These are phyloP conservation scores for Aspergillus ochraceoroseus DNA, from an alignment of 2,329 filamentous ascomycete genomes.

Conservation along the genomic window DNA sequence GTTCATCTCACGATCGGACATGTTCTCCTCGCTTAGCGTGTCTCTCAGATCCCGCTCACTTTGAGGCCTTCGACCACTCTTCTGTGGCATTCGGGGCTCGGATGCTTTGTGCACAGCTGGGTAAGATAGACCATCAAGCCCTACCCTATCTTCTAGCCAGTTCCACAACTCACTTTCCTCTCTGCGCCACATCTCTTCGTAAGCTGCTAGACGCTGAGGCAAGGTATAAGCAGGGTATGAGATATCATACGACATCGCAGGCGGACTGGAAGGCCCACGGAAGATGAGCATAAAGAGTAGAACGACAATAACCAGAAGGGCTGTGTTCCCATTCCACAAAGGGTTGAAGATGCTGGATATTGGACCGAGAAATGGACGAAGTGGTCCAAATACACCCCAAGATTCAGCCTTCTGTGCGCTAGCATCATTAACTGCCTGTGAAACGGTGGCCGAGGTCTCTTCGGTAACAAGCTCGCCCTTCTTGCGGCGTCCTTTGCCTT, in stretches of 20 bases:
- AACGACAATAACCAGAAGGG: constrained; percentile 69
- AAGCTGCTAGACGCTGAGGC: constrained; percentile 70
- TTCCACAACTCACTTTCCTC: constrained; percentile 90
- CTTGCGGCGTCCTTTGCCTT: constrained; percentile 57
- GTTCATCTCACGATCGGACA: constrained; percentile 68
- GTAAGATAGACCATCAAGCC: constrained; percentile 56
- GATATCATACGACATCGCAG: constrained; percentile 35
- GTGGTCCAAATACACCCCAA: constrained; percentile 79
- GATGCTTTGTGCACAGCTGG: constrained; percentile 28
- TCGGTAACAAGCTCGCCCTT: constrained; percentile 46
- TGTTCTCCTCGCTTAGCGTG: constrained; percentile 58
- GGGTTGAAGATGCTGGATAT: constrained; percentile 64
- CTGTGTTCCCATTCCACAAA: constrained; percentile 68
- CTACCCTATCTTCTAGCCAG: constrained; percentile 83
- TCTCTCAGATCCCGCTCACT: constrained; percentile 49
- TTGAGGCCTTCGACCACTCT: constrained; percentile 29
- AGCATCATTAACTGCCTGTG: constrained; percentile 42
- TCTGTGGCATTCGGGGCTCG: constrained; percentile 44
- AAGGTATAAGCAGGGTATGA: constrained; percentile 40
- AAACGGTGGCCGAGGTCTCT: constrained; percentile 43
- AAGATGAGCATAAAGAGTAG: constrained; percentile 72
- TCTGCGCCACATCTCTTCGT: constrained; percentile 85
- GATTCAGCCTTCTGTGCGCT: constrained; percentile 44
- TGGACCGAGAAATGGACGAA: constrained; percentile 65
- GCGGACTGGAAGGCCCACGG: constrained; percentile 41